A percentile compares a stretch with the other conserved stretches of the same genome.
Evolutionary conservation across 2,329 filamentous ascomycete genomes (phyloP).

Genomic region (Trichoderma afroharzianum): DNA sequence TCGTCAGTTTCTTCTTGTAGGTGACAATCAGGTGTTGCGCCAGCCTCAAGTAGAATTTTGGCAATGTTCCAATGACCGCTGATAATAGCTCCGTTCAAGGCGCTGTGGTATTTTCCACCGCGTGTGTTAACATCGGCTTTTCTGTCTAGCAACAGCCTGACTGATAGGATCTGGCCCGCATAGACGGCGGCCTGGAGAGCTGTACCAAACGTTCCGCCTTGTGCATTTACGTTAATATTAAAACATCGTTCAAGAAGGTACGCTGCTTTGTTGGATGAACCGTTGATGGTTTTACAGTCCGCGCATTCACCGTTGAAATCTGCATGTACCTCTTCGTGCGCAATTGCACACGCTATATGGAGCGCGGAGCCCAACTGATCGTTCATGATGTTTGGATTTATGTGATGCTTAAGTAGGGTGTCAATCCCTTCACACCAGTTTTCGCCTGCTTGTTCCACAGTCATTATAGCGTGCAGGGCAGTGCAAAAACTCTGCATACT

Average conservation of each 20-base stretch:
- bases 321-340: neutral
- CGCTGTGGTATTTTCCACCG: neutral
- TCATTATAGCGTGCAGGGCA: neutral
- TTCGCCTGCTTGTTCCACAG: rapidly evolving
- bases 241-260: neutral
- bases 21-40: neutral
- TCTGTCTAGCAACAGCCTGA: neutral
- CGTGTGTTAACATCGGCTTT: neutral
- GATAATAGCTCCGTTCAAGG: neutral
- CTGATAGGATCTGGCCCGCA: neutral
- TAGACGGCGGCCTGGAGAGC: neutral
- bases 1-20: neutral
- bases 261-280: neutral
- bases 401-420: neutral
- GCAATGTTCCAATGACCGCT: neutral
- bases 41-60: neutral
- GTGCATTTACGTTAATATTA: neutral
- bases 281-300: rapidly evolving
- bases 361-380: neutral
- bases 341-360: neutral
- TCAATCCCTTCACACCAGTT: neutral
- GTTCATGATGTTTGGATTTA: neutral
- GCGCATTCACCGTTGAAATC: rapidly evolving
- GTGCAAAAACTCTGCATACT: neutral
- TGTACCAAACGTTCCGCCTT: neutral